Percentiles rank a stretch among this genome's conserved stretches.
These are phyloP conservation scores for Beauveria sp. DNA, from an alignment of 2,329 filamentous ascomycete species.

Conservation along the genomic window DNA sequence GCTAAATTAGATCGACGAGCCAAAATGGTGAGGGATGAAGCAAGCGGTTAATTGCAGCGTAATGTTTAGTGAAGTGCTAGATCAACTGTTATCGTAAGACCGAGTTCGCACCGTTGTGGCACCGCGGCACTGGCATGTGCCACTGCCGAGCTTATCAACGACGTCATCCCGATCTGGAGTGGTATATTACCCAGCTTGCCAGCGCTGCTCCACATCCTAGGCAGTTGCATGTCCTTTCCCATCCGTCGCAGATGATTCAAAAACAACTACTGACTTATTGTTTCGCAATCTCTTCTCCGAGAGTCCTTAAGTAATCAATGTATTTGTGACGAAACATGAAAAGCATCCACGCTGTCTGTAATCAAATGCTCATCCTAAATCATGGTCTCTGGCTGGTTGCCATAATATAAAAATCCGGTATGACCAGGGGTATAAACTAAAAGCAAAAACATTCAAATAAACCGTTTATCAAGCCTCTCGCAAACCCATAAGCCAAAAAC, in stretches of 20 bases:
- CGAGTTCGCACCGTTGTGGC: not conserved
- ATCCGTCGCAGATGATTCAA: not conserved
- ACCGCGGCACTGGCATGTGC: not conserved
- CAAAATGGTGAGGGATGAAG: not conserved
- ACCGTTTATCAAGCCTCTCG: not conserved
- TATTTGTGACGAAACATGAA: not conserved
- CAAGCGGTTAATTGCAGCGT: not conserved
- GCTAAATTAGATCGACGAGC: no score
- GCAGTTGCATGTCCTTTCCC: not conserved
- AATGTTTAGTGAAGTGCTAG: not conserved
- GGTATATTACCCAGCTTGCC: not conserved
- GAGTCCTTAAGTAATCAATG: not conserved
- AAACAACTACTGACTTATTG: not conserved
- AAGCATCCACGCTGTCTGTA: not conserved
- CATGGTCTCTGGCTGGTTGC: not conserved
- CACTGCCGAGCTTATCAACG: not conserved
- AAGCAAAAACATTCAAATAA: not conserved
- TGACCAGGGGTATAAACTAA: slow-evolving; percentile 4
- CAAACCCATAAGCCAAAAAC: not conserved
- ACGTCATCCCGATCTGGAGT: slow-evolving; percentile 3
- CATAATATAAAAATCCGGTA: not conserved
- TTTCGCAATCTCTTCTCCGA: not conserved
- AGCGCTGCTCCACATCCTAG: not conserved
- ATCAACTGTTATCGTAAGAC: not conserved
- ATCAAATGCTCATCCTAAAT: not conserved